Evolutionary conservation across 1,139 yeast species (phyloP).

Genomic region (Eremothecium gossypii): DNA sequence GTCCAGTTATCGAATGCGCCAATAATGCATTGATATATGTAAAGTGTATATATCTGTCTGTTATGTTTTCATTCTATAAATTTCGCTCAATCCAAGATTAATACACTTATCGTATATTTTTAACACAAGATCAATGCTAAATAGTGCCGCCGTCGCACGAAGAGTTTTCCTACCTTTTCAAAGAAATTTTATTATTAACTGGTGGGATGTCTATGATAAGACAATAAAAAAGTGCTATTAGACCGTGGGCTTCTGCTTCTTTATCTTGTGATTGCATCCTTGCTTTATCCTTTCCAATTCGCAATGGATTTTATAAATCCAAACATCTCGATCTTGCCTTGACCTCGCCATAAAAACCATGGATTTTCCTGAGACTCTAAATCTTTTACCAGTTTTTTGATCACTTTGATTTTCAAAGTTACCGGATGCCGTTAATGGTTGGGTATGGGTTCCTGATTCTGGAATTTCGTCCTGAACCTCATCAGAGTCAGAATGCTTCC

Average conservation of each 20-base stretch:
- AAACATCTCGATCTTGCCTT: conserved; percentile 70
- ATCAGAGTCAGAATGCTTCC: conserved; percentile 7
- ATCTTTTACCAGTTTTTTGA: conserved; percentile 36
- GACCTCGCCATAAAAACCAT: conserved; percentile 75
- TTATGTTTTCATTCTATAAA: too few species aligned
- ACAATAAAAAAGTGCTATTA: not conserved
- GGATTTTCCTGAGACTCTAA: conserved; percentile 62
- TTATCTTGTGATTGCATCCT: not conserved
- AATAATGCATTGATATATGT: too few species aligned
- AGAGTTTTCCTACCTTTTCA: not conserved
- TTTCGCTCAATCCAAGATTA: too few species aligned
- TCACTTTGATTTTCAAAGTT: conserved; percentile 24
- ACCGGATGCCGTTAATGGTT: not conserved
- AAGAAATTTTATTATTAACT: not conserved
- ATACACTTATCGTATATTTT: too few species aligned
- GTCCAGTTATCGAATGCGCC: too few species aligned
- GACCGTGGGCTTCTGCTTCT: not conserved
- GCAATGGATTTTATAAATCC: conserved; percentile 60
- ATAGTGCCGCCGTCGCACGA: too few species aligned
- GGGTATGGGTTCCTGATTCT: not conserved
- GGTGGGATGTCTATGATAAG: conserved; percentile 1
- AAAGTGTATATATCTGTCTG: too few species aligned
- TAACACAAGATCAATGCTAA: too few species aligned
- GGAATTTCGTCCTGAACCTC: conserved; percentile 7
- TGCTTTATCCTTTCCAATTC: conserved; percentile 52